Percentiles rank a stretch among this genome's conserved stretches.
phyloP scores from a whole-genome alignment of 2,329 filamentous ascomycete genomes.

The Blastomyces silverae region DNA sequence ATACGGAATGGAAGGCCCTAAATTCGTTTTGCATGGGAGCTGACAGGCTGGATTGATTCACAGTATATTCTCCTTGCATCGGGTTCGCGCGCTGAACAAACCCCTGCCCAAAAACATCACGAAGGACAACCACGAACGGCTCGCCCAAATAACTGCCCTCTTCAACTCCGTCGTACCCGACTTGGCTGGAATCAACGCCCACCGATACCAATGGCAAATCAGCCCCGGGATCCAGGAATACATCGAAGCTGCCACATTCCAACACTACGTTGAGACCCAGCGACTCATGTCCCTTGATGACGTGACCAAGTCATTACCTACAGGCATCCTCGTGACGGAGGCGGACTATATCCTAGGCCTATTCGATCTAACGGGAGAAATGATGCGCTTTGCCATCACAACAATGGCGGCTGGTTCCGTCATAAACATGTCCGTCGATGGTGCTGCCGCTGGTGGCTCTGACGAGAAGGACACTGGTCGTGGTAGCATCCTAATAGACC shows the following conservation, averaged over 20 bases:
- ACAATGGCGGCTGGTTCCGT: constrained; percentile 65
- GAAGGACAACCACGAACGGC: constrained; percentile 62
- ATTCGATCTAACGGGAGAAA: constrained; percentile 88
- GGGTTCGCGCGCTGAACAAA: constrained; percentile 37
- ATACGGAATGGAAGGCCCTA: constrained; percentile 7
- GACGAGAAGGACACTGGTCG: constrained; percentile 24
- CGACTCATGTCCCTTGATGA: constrained; percentile 63
- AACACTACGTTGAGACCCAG: constrained; percentile 76
- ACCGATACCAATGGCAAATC: constrained; percentile 73
- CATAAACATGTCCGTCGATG: constrained; percentile 25
- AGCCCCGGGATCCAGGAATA: constrained; percentile 83
- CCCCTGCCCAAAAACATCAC: constrained; percentile 60
- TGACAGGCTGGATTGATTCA: constrained; percentile 20
- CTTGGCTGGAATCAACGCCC: constrained; percentile 68
- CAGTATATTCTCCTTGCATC: constrained; percentile 76
- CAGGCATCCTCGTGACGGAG: constrained; percentile 59
- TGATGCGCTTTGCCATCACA: constrained; percentile 95
- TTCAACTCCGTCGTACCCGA: constrained; percentile 65
- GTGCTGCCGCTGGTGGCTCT: constrained; percentile 19
- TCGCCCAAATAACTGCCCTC: constrained; percentile 62
- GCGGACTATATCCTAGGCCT: constrained; percentile 87
- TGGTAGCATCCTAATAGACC: constrained; percentile 64
- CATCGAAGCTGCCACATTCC: constrained; percentile 83
- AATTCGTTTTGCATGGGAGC: constrained; percentile 10
- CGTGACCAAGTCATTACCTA: constrained; percentile 42